Evolutionary conservation across 2,329 filamentous ascomycete genomes (phyloP), one percentile per base, ranked within the genome.

Genomic region (Stachybotrys echinatus): DNA sequence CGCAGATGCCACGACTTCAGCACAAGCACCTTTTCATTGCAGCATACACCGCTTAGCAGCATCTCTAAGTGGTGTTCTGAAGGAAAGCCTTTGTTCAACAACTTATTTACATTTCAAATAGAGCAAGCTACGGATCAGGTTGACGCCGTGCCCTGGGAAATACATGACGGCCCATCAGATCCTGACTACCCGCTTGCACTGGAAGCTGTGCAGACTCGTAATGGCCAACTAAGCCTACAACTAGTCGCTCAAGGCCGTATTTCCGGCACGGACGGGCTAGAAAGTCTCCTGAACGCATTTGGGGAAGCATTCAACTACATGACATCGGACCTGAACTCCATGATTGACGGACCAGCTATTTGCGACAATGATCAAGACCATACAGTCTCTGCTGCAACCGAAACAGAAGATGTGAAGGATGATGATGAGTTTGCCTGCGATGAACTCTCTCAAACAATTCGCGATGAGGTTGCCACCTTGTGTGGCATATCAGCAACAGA

Each of bases 71-170:
- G 89, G 85, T 84, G 83, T 55, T 75, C 79, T 0, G 71, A 73
- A 5, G 77, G 77, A 4, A 70, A 79, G 40, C 74, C 80, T 0
- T 67, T 92, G 3, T 96, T 96, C 61, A 87, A 95, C 52, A 85
- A 77, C 0, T 71, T 96, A 1, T 95, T 96, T 57, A 87, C 90
- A 0, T 96, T 92, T 62, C 88, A 95, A 59, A 74, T 77, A 34
- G 71, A 80, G 8, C 58, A 66, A 1, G 54, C 60, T 1, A 51
- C 58, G 0, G 50, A 60, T 0, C 42, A 52, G 1, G 61, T 59
- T n/a, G 54, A 64, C 4, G 57, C 66, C 3, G 49, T 57, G 1
- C 56, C 83, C 1, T 92, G 89, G 85, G 69, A 67, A 0, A 60
- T 78, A 10, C 52, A 76, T 2, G 73, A 80, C 19, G 74, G 74